Evolutionary conservation across 768 basidiomycete species (phyloP), one percentile per base, ranked within the genome.

Genomic region (Phlegmacium glaucopus): DNA sequence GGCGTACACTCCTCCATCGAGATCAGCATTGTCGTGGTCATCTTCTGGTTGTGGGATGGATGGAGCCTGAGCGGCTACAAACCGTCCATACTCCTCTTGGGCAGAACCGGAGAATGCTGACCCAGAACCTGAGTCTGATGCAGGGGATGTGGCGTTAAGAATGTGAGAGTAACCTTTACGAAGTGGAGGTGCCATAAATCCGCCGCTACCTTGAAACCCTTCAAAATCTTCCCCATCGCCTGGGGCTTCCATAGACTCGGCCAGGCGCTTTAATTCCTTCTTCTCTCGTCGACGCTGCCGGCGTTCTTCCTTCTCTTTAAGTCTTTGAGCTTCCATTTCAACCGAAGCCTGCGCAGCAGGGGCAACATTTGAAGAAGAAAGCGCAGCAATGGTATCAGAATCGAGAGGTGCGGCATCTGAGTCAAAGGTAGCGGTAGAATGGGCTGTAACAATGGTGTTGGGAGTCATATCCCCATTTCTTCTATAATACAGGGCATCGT

Each of bases 391-490:
- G 13, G 74, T 68, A 9, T 76, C 71, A 6, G 77, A 62, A 42
- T 84, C 83, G 11, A 89, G 67, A 1, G 79, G 79, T 5, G 85
- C 78, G 3, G 87, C 85, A 51, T 88, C 87, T 0, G 82, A 80
- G 62, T 88, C 87, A 36, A 86, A 74, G 4, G 82, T 83, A 22
- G 51, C 38, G 30, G 50, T 51, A 32, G 55, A 51, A 34, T 12
- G 45, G 29, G 83, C 55, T 25, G 69, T 69, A 42, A 71, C 76
- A 45, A 89, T 85, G 13, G 74, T 46, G 13, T 16, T 40, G 50
- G 42, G 36, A 40, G 52, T 36, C 30, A 34, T 36, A 15, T 41
- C 18, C 26, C 41, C 29, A 11, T 44, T 43, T 39, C 40, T 10
- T 37, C 50, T 29, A 4, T 30, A 28, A 44, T 65, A 61, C 17